These are phyloP conservation scores for Phylloporus scabripes DNA, from an alignment of 768 basidiomycete species.

Conservation along the genomic window DNA sequence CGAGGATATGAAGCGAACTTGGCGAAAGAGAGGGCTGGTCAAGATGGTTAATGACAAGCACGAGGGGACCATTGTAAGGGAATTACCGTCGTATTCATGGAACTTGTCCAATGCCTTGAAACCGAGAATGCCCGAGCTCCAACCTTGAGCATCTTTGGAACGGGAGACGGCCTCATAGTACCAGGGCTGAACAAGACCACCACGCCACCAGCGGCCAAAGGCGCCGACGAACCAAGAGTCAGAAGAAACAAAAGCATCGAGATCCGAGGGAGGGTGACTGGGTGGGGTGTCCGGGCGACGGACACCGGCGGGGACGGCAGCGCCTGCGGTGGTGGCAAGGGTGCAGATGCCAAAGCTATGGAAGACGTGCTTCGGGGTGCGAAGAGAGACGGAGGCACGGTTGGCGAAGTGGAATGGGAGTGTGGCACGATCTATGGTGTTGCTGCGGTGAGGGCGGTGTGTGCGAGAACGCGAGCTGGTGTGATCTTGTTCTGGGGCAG, in stretches of 20 bases:
- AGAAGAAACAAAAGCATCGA: conserved; percentile 48
- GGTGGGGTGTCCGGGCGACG: conserved; percentile 41
- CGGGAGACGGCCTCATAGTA: conserved; percentile 62
- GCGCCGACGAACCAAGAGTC: conserved; percentile 90
- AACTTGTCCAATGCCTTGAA: conserved; percentile 69
- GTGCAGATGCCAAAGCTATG: conserved; percentile 85
- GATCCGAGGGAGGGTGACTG: conserved; percentile 26
- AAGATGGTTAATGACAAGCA: conserved; percentile 5
- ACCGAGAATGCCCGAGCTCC: conserved; percentile 71
- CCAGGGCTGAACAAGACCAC: conserved; percentile 76
- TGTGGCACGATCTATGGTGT: conserved; percentile 24
- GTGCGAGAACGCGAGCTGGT: conserved; percentile 24
- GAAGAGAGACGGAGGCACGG: conserved; percentile 86
- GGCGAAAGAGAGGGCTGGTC: conserved; percentile 46
- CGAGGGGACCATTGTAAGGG: background rate
- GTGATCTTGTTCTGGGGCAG: conserved; percentile 31
- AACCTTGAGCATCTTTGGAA: conserved; percentile 64
- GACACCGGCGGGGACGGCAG: conserved; percentile 44
- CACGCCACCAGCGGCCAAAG: conserved; percentile 90
- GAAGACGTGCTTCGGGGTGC: conserved; percentile 86
- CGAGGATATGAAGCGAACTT: conserved; percentile 43
- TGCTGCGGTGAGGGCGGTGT: conserved; percentile 18
- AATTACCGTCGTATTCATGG: conserved; percentile 62
- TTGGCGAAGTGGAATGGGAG: conserved; percentile 77
- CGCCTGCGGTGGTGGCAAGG: conserved; percentile 48